Base-by-base conservation (phyloP, 345 rosid genomes). In the Lepidium africanum region DNA sequence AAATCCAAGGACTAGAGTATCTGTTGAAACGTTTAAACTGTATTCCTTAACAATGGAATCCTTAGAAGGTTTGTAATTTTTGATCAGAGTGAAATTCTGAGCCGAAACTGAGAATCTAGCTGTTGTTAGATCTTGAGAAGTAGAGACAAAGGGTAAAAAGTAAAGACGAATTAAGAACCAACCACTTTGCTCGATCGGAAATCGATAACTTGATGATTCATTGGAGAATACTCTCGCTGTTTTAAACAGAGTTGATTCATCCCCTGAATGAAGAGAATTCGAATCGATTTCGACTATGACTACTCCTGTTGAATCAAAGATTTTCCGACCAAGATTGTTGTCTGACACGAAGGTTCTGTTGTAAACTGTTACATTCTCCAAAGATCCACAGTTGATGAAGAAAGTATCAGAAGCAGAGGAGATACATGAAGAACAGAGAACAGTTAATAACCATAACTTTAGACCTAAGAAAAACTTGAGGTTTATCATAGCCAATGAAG, bases 341-440 rank as follows among this genome's bases (percentile, higher is more conserved):
- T 89, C 93, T 32, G 89, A 77, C 0, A 16, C 76, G 68, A 92
- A 92, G 3, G 71, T 74, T 23, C 91, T 74, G 32, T 66, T 66
- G 23, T 62, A 77, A 9, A 81, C 70, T 4, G 86, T 74, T 9
- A 43, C 81, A 78, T 85, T 83, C 9, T 52, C 53, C 15, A 47
- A 36, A 11, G 98, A 89, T 67, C 96, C 98, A 78, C 88, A 87
- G 63, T 84, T 81, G 67, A 91, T 76, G 67, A 91, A 75, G 59
- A 84, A 83, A 62, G 53, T 77, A 25, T 84, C 88, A 10, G 30
- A 36, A n/a, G 86, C 93, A 61, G 77, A 71, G 39, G 93, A 83
- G 63, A 73, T 14, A 52, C 25, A 45, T 4, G 72, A 12, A 11
- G 78, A 46, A 69, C 78, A 79, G 36, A 73, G 65, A 30, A 78